Evolutionary conservation across 1,284 basidiomycete genomes (phyloP).

Genomic region (Cerrena zonata): DNA sequence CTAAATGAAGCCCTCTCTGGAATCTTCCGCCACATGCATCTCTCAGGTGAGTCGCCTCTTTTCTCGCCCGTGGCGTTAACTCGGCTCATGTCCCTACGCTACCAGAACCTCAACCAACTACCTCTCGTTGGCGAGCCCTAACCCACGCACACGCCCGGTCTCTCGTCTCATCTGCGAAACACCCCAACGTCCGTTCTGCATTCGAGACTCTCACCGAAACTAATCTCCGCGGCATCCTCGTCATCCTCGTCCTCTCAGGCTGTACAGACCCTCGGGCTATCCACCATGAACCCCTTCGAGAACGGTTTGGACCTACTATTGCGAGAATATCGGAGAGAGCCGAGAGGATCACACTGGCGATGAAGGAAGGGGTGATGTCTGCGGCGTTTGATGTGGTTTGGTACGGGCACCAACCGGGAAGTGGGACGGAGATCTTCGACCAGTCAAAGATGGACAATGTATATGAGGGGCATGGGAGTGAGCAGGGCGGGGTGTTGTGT

Average conservation of each 20-base stretch:
- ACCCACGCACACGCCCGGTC: conserved; percentile 27
- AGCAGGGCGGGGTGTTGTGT: conserved; percentile 29
- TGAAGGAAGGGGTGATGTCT: conserved; percentile 32
- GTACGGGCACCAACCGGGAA: conserved; percentile 19
- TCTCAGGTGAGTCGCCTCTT: conserved; percentile 23
- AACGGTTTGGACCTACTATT: conserved; percentile 26
- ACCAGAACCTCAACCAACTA: conserved; percentile 32
- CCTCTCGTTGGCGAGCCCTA: conserved; percentile 35
- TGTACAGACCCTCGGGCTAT: conserved; percentile 28
- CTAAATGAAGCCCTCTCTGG: conserved; percentile 28
- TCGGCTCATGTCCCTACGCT: not conserved
- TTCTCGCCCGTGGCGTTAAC: not conserved
- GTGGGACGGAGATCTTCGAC: conserved; percentile 21
- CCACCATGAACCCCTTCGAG: conserved; percentile 26
- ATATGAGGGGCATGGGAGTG: conserved; percentile 25
- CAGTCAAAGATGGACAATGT: conserved; percentile 30
- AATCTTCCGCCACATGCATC: conserved; percentile 33
- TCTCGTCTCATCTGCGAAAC: conserved; percentile 17
- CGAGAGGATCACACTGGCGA: conserved; percentile 25
- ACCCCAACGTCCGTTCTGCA: conserved; percentile 18
- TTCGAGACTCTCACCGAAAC: conserved; percentile 22
- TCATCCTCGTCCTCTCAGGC: conserved; percentile 30
- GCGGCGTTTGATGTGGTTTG: conserved; percentile 29
- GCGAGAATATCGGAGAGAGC: conserved; percentile 26
- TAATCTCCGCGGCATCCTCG: conserved; percentile 30